Conservation (phyloP, 805 yeast species). For the Candida pseudoglaebosa region DNA sequence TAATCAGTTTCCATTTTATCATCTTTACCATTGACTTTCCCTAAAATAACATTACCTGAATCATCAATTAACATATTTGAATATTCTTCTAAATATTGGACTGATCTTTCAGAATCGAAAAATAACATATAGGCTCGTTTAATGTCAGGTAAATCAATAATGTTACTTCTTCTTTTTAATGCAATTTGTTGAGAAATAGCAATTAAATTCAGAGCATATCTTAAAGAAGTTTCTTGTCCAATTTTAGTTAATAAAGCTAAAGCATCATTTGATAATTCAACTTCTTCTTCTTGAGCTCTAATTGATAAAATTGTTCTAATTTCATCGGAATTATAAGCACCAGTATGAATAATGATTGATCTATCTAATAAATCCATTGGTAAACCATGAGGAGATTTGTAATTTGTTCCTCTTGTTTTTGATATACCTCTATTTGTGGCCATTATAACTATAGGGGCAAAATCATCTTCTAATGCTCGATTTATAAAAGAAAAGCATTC, state of each 20-base stretch:
- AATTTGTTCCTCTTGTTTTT: conserved; percentile 89
- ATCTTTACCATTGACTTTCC: conserved; percentile 19
- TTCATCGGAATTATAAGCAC: conserved; percentile 74
- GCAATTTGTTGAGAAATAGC: conserved; percentile 88
- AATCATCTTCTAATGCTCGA: conserved; percentile 93
- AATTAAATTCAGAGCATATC: conserved; percentile 89
- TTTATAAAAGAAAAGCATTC: conserved; percentile 95
- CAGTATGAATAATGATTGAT: conserved; percentile 86
- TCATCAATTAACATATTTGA: conserved; percentile 73
- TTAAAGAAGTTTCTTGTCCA: conserved; percentile 83
- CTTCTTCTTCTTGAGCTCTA: conserved; percentile 93
- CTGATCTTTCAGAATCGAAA: conserved; percentile 86
- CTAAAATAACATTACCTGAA: conserved; percentile 64
- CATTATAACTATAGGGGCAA: conserved; percentile 96
- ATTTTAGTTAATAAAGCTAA: conserved; percentile 83
- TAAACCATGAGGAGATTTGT: conserved; percentile 95
- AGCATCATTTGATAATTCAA: conserved; percentile 77
- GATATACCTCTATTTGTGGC: conserved; percentile 97
- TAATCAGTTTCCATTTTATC: conserved; percentile 39
- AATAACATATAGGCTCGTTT: conserved; percentile 85
- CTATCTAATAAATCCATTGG: conserved; percentile 94
- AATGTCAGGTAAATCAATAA: conserved; percentile 75
- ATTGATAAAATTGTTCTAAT: conserved; percentile 81
- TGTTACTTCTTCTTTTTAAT: conserved; percentile 65
- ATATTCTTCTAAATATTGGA: conserved; percentile 72